Conservation (phyloP, 768 basidiomycete species). For the Tulasnella sp. region DNA sequence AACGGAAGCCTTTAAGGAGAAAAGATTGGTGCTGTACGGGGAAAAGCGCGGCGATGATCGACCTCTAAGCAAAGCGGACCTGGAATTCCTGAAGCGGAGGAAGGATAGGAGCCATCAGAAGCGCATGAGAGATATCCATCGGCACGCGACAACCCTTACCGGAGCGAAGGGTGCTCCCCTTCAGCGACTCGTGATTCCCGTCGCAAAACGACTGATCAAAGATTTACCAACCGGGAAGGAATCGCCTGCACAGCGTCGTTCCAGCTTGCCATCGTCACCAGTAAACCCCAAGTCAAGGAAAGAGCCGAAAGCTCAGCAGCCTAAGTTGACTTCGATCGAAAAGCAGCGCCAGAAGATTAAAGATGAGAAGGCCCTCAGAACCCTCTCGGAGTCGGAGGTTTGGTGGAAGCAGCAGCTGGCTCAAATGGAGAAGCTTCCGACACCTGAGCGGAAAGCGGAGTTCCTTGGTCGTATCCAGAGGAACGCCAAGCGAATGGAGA, state of each 20-base stretch:
- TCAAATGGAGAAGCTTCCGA: constrained; percentile 39
- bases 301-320: not conserved
- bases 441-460: constrained; percentile 39
- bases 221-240: not conserved
- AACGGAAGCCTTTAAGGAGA: not conserved
- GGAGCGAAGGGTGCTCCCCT: constrained; percentile 57
- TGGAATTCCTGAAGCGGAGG: not conserved
- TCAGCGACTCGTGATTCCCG: constrained; percentile 52
- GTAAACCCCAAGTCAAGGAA: not conserved
- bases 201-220: constrained; percentile 27
- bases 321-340: constrained; percentile 40
- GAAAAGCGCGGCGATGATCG: not conserved
- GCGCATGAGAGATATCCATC: constrained; percentile 55
- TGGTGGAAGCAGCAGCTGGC: constrained; percentile 58
- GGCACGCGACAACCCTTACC: constrained; percentile 59
- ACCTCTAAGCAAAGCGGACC: not conserved
- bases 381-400: constrained; percentile 41
- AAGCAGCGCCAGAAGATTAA: constrained; percentile 47
- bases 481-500: constrained; percentile 46
- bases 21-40: not conserved
- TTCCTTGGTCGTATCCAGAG: constrained; percentile 39
- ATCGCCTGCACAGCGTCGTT: not conserved
- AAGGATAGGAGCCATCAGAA: constrained; percentile 44
- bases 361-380: constrained; percentile 45
- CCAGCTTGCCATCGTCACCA: not conserved